phyloP scores from a whole-genome alignment of 441 rosid species.

The Isatis lusitanica region DNA sequence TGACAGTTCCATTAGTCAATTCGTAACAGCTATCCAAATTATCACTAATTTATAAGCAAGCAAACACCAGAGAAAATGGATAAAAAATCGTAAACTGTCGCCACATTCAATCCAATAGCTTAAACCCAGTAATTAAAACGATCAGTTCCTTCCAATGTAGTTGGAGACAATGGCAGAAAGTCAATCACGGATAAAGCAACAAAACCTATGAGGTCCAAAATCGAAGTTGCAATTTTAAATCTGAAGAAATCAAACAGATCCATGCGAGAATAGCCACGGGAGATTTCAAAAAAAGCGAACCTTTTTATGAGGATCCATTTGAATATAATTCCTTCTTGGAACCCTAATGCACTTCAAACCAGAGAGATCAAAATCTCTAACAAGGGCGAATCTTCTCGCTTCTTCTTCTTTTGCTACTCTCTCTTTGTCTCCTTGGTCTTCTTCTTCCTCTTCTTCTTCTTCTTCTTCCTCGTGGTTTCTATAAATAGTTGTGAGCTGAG shows the following conservation, averaged over 20 bases:
- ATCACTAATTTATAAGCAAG: not conserved
- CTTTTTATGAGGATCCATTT: conserved; percentile 82
- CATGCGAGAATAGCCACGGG: not conserved
- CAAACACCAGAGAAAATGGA: not conserved
- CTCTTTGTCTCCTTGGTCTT: conserved; percentile 29
- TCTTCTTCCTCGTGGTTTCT: conserved; percentile 32
- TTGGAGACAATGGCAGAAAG: conserved; percentile 1
- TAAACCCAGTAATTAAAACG: not conserved
- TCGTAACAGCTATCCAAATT: not conserved
- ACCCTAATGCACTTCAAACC: conserved; percentile 58
- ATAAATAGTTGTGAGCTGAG: conserved; percentile 41
- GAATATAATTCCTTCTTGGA: conserved; percentile 48
- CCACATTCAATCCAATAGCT: not conserved
- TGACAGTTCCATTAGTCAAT: conserved; percentile 4
- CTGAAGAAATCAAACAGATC: conserved; percentile 28
- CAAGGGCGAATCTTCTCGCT: conserved; percentile 25
- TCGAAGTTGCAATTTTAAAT: not conserved
- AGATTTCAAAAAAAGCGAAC: conserved; percentile 25
- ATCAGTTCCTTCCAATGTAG: conserved; percentile 1
- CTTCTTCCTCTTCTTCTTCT: conserved; percentile 18
- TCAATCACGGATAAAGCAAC: not conserved
- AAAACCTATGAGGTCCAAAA: not conserved
- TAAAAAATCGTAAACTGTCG: not conserved
- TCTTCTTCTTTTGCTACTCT: conserved; percentile 26
- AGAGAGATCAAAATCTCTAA: conserved; percentile 46